phyloP scores from a whole-genome alignment of 768 basidiomycete species.

The Rhizopogon salebrosus region DNA sequence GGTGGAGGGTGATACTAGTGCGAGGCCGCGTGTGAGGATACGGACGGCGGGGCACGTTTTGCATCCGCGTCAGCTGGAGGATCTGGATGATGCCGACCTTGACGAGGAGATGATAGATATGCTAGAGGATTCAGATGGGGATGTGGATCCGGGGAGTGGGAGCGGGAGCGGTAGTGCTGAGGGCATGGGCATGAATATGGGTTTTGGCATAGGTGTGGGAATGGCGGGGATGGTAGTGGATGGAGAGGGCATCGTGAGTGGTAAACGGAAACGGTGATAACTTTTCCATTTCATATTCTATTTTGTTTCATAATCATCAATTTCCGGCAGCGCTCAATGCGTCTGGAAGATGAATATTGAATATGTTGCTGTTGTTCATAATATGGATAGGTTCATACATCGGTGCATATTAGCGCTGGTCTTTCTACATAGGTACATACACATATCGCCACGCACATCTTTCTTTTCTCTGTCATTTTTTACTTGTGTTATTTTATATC shows the following conservation, averaged over 20 bases:
- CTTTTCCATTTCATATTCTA: too few relatives aligned
- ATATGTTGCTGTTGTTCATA: too few relatives aligned
- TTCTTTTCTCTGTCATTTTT: too few relatives aligned
- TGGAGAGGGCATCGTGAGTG: conserved; percentile 6
- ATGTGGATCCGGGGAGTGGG: conserved; percentile 11
- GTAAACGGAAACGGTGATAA: conserved; percentile 2
- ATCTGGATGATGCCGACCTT: conserved; percentile 8
- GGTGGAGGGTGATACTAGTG: conserved; percentile 21
- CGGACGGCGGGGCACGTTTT: conserved; percentile 23
- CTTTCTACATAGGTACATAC: too few relatives aligned
- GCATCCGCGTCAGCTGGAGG: neutral
- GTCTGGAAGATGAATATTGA: too few relatives aligned
- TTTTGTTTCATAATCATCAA: too few relatives aligned
- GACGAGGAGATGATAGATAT: conserved; percentile 27
- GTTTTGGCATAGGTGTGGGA: neutral
- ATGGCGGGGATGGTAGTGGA: neutral
- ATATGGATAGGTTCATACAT: too few relatives aligned
- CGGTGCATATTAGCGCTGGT: too few relatives aligned
- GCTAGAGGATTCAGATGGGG: conserved; percentile 9
- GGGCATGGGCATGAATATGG: neutral
- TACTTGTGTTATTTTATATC: too few relatives aligned
- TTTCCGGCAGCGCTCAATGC: too few relatives aligned
- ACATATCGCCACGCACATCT: too few relatives aligned
- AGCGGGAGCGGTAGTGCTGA: conserved; percentile 5
- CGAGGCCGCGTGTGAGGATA: conserved; percentile 18